These are phyloP conservation scores for Odonthalia washingtoniensis DNA, from an alignment of 31 red algal species.

Conservation along the genomic window DNA sequence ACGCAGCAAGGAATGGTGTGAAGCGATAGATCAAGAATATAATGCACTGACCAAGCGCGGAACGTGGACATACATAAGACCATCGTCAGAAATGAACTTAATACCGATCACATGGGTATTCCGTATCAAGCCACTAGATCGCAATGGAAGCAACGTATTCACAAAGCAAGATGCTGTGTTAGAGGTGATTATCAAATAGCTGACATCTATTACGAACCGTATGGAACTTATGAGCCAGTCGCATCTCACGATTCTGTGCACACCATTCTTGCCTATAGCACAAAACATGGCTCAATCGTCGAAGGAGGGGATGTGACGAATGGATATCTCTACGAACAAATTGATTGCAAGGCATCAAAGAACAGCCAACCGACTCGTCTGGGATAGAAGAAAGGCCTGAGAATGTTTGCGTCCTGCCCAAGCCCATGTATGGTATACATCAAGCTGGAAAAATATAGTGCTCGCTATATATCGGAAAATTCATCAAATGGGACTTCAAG, in stretches of 20 bases:
- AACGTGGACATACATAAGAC: conserved; percentile 3
- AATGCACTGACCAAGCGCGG: background rate
- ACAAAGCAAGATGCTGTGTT: conserved; percentile 14
- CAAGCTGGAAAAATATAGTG: conserved; percentile 16
- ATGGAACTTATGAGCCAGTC: conserved; percentile 1
- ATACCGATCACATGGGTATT: background rate
- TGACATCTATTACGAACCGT: background rate
- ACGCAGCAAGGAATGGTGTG: background rate
- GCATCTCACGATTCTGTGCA: conserved; percentile 21
- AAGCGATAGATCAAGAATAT: conserved; percentile 22
- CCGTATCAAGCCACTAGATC: background rate
- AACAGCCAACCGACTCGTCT: conserved; percentile 21
- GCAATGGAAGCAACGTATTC: background rate
- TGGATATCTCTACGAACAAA: conserved; percentile 19
- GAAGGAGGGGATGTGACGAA: conserved; percentile 28
- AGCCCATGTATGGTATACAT: background rate
- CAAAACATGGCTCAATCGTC: background rate
- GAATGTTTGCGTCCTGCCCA: background rate
- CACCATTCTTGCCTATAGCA: conserved; percentile 5
- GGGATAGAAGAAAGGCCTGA: background rate
- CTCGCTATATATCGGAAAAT: background rate
- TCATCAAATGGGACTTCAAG: background rate
- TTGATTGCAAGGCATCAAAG: background rate
- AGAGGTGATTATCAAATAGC: background rate
- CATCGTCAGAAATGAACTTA: background rate